Conservation (phyloP, 2,329 filamentous ascomycete species). For the Blastomyces emzantsi region DNA sequence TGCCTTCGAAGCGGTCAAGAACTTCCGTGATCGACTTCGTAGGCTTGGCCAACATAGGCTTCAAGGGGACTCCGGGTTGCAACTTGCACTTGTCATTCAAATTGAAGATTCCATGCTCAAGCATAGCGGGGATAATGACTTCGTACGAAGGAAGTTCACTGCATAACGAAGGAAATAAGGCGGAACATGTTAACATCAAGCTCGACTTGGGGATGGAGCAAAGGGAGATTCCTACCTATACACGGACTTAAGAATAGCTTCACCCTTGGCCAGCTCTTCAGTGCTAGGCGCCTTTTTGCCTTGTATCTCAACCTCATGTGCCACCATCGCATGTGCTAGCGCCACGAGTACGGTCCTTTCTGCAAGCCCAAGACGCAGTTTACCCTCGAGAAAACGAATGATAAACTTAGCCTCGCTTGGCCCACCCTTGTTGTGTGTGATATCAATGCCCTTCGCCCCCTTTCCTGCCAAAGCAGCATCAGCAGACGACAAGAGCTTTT, state of each 20-base stretch:
- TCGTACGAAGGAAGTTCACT: conserved; percentile 94
- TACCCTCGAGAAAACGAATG: conserved; percentile 87
- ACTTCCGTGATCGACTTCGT: conserved; percentile 98
- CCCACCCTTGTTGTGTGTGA: conserved; percentile 84
- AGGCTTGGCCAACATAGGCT: conserved; percentile 97
- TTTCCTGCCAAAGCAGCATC: conserved; percentile 66
- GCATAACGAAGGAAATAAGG: background rate
- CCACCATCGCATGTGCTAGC: conserved; percentile 77
- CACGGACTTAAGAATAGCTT: conserved; percentile 78
- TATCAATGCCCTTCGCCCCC: conserved; percentile 58
- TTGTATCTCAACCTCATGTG: conserved; percentile 66
- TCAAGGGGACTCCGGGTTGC: conserved; percentile 85
- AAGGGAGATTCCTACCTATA: conserved; percentile 54
- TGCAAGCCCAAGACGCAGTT: conserved; percentile 80
- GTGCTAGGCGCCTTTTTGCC: conserved; percentile 61
- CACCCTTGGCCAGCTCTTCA: conserved; percentile 70
- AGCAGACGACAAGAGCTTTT: conserved; percentile 87
- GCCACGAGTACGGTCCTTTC: conserved; percentile 88
- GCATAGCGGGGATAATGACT: conserved; percentile 81
- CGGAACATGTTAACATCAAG: background rate
- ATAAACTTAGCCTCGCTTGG: conserved; percentile 93
- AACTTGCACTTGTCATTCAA: conserved; percentile 80
- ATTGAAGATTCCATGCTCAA: conserved; percentile 76
- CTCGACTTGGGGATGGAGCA: background rate
- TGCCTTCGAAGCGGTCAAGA: conserved; percentile 87